Percentiles rank a stretch among this genome's conserved stretches.
Conservation (phyloP, 495 filamentous ascomycete genomes). For the Aspergillus asperescens region DNA sequence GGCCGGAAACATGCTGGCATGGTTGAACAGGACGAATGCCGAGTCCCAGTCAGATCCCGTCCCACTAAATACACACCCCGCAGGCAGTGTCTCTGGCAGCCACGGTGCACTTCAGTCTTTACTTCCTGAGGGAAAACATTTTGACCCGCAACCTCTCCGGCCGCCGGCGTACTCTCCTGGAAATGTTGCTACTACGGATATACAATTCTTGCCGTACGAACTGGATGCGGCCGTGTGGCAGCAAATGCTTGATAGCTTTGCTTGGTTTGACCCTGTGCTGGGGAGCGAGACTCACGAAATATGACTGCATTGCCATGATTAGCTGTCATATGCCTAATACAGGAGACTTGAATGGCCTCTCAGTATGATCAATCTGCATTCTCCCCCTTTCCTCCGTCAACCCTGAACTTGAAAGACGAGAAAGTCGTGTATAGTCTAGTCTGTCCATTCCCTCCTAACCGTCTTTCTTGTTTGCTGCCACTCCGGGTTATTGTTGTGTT, state of each 20-base stretch:
- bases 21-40: neutral
- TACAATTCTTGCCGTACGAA: neutral
- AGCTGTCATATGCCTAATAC: too few relatives aligned
- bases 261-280: slow-evolving; percentile 2
- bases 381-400: too few relatives aligned
- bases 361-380: too few relatives aligned
- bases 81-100: too few relatives aligned
- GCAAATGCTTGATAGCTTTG: slow-evolving; percentile 7
- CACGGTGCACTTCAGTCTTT: neutral
- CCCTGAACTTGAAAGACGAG: too few relatives aligned
- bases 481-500: too few relatives aligned
- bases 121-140: neutral
- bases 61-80: too few relatives aligned
- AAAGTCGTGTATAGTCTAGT: too few relatives aligned
- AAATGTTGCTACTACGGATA: neutral
- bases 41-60: neutral
- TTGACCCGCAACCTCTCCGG: neutral
- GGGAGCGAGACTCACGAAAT: too few relatives aligned
- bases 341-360: neutral
- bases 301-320: too few relatives aligned
- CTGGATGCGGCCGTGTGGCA: slow-evolving; percentile 7
- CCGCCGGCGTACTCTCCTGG: neutral
- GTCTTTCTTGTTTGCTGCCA: too few relatives aligned
- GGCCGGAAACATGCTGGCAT: slow-evolving; percentile 8
- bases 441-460: too few relatives aligned